phyloP scores from a whole-genome alignment of 2,329 filamentous ascomycete genomes.

The Ceratocystis harringtonii region DNA sequence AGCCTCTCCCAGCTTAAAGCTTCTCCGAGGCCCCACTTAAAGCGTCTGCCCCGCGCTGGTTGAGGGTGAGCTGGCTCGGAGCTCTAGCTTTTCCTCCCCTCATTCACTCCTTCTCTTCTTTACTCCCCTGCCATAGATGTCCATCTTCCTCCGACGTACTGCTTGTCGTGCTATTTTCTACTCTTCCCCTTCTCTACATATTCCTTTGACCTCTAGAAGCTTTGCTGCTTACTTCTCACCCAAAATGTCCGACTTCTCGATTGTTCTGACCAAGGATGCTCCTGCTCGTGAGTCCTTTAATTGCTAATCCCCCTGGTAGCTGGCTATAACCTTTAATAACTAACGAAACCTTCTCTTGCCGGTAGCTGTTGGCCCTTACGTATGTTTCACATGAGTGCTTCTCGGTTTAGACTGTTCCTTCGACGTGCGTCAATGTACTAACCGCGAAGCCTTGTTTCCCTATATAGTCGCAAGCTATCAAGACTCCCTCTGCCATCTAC shows the following conservation, averaged over 20 bases:
- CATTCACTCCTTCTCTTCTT: background rate
- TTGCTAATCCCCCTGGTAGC: background rate
- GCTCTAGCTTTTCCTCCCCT: background rate
- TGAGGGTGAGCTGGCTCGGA: constrained; percentile 12
- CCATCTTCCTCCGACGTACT: constrained; percentile 4
- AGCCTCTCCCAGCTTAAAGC: background rate
- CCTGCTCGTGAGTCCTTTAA: constrained; percentile 36
- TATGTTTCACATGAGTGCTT: constrained; percentile 26
- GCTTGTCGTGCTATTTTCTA: background rate
- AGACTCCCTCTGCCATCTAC: constrained; percentile 50
- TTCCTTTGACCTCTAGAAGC: background rate
- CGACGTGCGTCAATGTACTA: background rate
- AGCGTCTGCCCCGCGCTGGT: constrained; percentile 11
- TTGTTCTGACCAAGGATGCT: constrained; percentile 44
- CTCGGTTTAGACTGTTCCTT: no score
- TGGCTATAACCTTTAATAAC: background rate
- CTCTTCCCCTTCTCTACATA: background rate
- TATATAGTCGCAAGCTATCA: constrained; percentile 48
- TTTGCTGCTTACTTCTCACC: constrained; percentile 6
- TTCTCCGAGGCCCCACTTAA: background rate
- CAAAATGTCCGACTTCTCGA: constrained; percentile 17
- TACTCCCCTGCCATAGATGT: constrained; percentile 3
- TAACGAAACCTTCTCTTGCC: background rate
- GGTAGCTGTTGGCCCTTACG: constrained; percentile 47
- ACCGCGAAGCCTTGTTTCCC: background rate